phyloP scores from a whole-genome alignment of 75 land plant species.

The Ceratopteris richardii region DNA sequence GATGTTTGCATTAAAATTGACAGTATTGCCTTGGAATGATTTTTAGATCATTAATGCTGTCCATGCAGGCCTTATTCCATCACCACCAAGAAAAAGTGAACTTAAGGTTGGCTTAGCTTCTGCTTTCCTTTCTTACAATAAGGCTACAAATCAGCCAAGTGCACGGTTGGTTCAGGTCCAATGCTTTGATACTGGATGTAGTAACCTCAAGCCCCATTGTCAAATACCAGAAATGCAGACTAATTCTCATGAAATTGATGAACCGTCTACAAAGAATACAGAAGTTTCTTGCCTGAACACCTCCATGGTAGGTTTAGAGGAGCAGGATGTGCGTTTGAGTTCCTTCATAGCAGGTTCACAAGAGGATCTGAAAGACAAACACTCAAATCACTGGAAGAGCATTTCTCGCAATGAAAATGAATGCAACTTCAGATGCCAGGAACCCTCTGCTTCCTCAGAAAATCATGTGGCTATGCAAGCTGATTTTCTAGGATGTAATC shows the following conservation, averaged over 20 bases:
- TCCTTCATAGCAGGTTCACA: constrained; percentile 1
- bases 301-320: background rate
- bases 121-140: constrained; percentile 68
- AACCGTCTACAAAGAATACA: background rate
- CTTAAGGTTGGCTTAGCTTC: constrained; percentile 62
- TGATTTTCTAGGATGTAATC: too few species aligned
- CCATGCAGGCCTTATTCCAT: constrained; percentile 32
- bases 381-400: too few species aligned
- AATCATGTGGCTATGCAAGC: too few species aligned
- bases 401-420: too few species aligned
- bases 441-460: too few species aligned
- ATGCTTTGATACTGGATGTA: background rate
- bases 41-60: background rate
- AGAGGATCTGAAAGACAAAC: too few species aligned
- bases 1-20: background rate
- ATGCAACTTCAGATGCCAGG: too few species aligned
- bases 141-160: constrained; percentile 18
- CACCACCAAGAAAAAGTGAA: constrained; percentile 52
- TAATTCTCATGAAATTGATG: background rate
- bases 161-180: background rate
- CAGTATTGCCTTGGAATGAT: background rate
- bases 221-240: background rate
- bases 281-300: background rate
- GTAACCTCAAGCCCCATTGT: background rate
- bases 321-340: constrained; percentile 9